Conservation (phyloP, 2,329 filamentous ascomycete genomes). For the Claviceps monticola region DNA sequence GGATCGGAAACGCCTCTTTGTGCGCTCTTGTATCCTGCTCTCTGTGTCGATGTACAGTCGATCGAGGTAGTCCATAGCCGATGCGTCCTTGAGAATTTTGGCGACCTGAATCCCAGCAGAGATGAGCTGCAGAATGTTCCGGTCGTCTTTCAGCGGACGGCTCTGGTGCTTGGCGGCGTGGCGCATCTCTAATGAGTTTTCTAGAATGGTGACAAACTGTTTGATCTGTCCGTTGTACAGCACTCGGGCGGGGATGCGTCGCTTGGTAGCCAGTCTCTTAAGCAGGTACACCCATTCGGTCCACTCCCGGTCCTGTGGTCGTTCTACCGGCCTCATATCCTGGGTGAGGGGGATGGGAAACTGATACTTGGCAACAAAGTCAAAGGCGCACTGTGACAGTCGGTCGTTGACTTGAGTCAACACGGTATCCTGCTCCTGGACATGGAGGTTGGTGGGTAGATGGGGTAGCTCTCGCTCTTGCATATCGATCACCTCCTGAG, state of each 20-base stretch:
- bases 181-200: slow-evolving; percentile 80
- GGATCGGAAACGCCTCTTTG: slow-evolving; percentile 21
- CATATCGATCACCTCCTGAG: slow-evolving; percentile 55
- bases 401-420: slow-evolving; percentile 71
- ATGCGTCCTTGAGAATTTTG: slow-evolving; percentile 73
- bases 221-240: slow-evolving; percentile 86
- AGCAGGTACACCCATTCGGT: slow-evolving; percentile 84
- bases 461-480: slow-evolving; percentile 71
- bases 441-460: slow-evolving; percentile 67
- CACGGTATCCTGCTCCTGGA: slow-evolving; percentile 74
- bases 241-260: slow-evolving; percentile 69
- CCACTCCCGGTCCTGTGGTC: slow-evolving; percentile 71
- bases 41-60: slow-evolving; percentile 72
- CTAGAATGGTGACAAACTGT: slow-evolving; percentile 75
- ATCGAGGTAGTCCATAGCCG: slow-evolving; percentile 72
- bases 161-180: slow-evolving; percentile 75
- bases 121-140: slow-evolving; percentile 77
- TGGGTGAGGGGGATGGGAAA: slow-evolving; percentile 76
- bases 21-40: slow-evolving; percentile 59
- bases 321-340: slow-evolving; percentile 64
- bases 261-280: slow-evolving; percentile 73
- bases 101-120: slow-evolving; percentile 78
- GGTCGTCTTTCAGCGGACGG: slow-evolving; percentile 72
- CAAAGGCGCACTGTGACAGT: slow-evolving; percentile 72
- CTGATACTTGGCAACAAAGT: slow-evolving; percentile 84